Conservation (phyloP, 2,329 filamentous ascomycete genomes). For the Calonectria multiphialidica region DNA sequence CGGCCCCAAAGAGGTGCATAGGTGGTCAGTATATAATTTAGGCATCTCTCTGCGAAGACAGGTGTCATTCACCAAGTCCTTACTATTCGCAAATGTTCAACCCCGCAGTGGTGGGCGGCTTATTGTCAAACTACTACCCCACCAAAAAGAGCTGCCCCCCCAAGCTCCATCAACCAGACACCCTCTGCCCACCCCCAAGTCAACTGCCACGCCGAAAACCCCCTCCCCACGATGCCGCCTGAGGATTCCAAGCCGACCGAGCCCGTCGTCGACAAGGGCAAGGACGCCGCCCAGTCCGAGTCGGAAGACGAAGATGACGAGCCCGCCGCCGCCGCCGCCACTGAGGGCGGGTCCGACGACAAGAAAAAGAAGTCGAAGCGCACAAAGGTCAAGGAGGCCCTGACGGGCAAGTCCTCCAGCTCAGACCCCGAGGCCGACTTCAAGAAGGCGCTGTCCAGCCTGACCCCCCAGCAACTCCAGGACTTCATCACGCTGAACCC, state of each 20-base stretch:
- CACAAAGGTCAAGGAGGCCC: constrained; percentile 67
- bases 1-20: neutral
- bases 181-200: constrained; percentile 5
- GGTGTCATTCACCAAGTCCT: neutral
- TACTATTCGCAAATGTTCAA: neutral
- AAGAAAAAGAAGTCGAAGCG: constrained; percentile 77
- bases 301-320: constrained; percentile 53
- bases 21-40: neutral
- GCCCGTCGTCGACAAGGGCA: constrained; percentile 62
- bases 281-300: constrained; percentile 62
- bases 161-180: neutral
- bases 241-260: constrained; percentile 75
- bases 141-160: constrained; percentile 37
- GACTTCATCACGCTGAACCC: constrained; percentile 80
- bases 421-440: constrained; percentile 51
- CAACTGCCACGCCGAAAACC: constrained; percentile 22
- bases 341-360: constrained; percentile 49
- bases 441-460: constrained; percentile 64
- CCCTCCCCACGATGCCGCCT: constrained; percentile 55
- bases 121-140: constrained; percentile 34
- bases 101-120: constrained; percentile 20
- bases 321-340: constrained; percentile 51
- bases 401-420: constrained; percentile 50
- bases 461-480: constrained; percentile 69
- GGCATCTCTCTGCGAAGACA: neutral